Evolutionary conservation across 2,329 filamentous ascomycete species (phyloP).

Genomic region (Amphichorda felina): DNA sequence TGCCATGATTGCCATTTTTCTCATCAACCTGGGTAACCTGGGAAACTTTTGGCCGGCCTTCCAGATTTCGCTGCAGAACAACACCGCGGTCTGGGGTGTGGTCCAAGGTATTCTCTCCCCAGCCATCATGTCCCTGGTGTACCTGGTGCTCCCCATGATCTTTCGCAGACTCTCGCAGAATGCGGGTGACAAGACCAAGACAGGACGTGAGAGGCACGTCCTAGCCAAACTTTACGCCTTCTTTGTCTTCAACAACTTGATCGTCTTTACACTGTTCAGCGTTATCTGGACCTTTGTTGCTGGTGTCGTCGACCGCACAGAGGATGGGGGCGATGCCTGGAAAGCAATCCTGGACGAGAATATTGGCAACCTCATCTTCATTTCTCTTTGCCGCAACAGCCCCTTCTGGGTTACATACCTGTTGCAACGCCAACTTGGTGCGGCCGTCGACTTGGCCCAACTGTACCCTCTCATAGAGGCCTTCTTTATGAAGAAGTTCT

Average conservation of each 20-base stretch:
- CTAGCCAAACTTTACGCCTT: conserved; percentile 85
- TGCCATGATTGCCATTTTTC: conserved; percentile 85
- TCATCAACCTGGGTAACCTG: conserved; percentile 75
- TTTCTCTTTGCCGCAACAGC: conserved; percentile 69
- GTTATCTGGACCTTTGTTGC: conserved; percentile 65
- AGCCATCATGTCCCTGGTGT: conserved; percentile 76
- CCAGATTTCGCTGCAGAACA: conserved; percentile 43
- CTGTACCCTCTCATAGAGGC: conserved; percentile 74
- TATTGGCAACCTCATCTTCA: conserved; percentile 53
- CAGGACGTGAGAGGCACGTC: conserved; percentile 82
- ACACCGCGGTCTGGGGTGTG: conserved; percentile 66
- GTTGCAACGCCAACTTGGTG: conserved; percentile 83
- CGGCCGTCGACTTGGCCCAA: conserved; percentile 88
- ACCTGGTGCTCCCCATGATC: conserved; percentile 77
- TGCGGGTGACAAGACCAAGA: conserved; percentile 85
- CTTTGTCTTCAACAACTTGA: conserved; percentile 93
- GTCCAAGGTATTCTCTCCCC: conserved; percentile 89
- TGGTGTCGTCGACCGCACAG: conserved; percentile 47
- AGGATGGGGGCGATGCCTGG: conserved; percentile 50
- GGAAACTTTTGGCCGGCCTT: conserved; percentile 73
- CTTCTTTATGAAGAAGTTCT: conserved; percentile 75
- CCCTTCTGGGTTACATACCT: conserved; percentile 93
- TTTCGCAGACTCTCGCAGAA: conserved; percentile 78
- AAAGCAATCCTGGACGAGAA: conserved; percentile 53
- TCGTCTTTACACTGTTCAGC: conserved; percentile 89